Evolutionary conservation across 2,329 filamentous ascomycete species (phyloP).

Genomic region (Diplodia mutila): DNA sequence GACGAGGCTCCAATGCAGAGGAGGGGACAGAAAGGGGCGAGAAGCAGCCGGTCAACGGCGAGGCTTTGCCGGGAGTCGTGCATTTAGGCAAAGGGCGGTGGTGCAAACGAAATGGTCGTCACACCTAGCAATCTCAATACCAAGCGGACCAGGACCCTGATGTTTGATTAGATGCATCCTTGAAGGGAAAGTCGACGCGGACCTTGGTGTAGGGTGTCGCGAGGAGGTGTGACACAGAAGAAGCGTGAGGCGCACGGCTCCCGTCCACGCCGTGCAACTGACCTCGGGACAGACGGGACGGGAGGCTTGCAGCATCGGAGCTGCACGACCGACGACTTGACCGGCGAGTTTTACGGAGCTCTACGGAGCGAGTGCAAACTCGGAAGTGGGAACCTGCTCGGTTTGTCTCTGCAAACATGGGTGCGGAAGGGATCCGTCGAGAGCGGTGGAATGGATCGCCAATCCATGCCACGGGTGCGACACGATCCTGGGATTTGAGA

Average conservation of each 20-base stretch:
- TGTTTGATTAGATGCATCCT: slow-evolving; percentile 10
- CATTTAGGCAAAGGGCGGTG: neutral
- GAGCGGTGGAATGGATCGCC: slow-evolving; percentile 5
- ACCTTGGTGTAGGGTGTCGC: slow-evolving; percentile 6
- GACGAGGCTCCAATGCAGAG: no score
- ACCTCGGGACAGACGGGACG: slow-evolving; percentile 6
- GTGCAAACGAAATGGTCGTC: slow-evolving; percentile 3
- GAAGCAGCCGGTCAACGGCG: neutral
- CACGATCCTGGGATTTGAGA: slow-evolving; percentile 1
- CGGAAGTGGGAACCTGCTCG: neutral
- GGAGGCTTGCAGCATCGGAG: slow-evolving; percentile 7
- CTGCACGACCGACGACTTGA: neutral
- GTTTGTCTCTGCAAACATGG: neutral
- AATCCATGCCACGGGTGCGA: neutral
- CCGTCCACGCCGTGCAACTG: neutral
- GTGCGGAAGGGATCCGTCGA: neutral
- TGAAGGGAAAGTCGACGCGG: neutral
- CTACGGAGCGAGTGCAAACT: neutral
- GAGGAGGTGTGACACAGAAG: neutral
- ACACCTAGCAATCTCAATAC: neutral
- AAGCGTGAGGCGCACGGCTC: slow-evolving; percentile 6
- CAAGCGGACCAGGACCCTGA: no score
- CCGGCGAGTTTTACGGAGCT: neutral
- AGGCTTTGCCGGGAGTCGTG: neutral
- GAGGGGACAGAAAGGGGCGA: neutral